phyloP scores from a whole-genome alignment of 2,329 filamentous ascomycete species.

The Graphilbum sp. region DNA sequence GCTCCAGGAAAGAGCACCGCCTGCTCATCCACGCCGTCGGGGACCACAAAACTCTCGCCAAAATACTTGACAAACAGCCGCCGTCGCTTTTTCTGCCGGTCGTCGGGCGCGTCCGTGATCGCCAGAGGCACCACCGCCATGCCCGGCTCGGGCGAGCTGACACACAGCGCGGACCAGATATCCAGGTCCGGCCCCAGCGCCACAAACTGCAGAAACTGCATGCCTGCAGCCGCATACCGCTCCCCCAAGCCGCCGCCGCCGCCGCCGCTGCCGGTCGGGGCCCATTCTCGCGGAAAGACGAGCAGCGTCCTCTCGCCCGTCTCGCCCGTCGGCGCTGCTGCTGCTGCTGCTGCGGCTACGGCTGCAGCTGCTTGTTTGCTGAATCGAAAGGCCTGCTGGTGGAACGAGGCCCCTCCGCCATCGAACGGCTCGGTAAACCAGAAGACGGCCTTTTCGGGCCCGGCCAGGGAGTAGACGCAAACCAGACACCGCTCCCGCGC shows the following conservation, averaged over 20 bases:
- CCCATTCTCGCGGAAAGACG: neutral
- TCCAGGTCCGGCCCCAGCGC: slow-evolving; percentile 4
- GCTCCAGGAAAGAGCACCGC: no score
- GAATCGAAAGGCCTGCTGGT: slow-evolving; percentile 8
- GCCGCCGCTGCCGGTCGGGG: neutral
- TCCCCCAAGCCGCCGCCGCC: neutral
- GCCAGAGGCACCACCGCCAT: neutral
- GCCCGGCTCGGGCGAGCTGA: neutral
- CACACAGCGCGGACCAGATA: slow-evolving; percentile 6
- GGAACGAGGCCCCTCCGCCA: slow-evolving; percentile 7
- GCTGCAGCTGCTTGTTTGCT: no score
- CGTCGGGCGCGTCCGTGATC: slow-evolving; percentile 9
- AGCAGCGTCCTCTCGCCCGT: slow-evolving; percentile 6
- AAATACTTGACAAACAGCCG: slow-evolving; percentile 9
- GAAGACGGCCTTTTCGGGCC: slow-evolving; percentile 12
- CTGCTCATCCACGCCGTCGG: slow-evolving; percentile 24
- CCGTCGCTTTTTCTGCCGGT: neutral
- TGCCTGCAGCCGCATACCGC: neutral
- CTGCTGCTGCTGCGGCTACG: neutral
- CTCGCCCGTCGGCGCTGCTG: neutral
- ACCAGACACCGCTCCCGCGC: slow-evolving; percentile 7
- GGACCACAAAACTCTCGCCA: slow-evolving; percentile 16
- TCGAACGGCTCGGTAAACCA: slow-evolving; percentile 10
- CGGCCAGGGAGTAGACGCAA: slow-evolving; percentile 11
- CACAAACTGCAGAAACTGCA: slow-evolving; percentile 8